A percentile compares a stretch with the other conserved stretches of the same genome.
Evolutionary conservation across 2,329 filamentous ascomycete species (phyloP).

Genomic region (Xylariaceae sp.): DNA sequence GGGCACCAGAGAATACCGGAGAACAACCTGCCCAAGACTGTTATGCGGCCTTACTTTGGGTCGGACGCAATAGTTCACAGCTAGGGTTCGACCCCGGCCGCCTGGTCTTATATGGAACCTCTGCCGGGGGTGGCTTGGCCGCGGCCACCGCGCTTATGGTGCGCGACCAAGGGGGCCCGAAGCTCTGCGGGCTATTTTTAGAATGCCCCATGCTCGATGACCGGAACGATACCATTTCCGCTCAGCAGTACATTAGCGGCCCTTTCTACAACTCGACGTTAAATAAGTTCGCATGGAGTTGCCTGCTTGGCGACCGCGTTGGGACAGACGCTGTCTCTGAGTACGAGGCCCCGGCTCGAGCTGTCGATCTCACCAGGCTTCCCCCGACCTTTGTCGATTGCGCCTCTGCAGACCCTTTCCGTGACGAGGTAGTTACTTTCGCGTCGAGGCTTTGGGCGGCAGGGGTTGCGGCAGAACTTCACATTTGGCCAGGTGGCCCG

Average conservation of each 20-base stretch:
- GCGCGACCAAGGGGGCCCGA: conserved; percentile 43
- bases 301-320: conserved; percentile 37
- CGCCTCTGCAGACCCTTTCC: conserved; percentile 42
- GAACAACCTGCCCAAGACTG: conserved; percentile 44
- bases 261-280: conserved; percentile 40
- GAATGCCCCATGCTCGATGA: conserved; percentile 52
- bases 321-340: conserved; percentile 37
- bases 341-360: conserved; percentile 42
- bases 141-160: conserved; percentile 58
- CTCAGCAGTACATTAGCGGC: conserved; percentile 40
- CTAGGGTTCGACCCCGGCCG: conserved; percentile 52
- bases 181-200: conserved; percentile 46
- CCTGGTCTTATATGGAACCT: conserved; percentile 61
- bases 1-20: conserved; percentile 40
- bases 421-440: conserved; percentile 44
- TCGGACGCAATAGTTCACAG: conserved; percentile 36
- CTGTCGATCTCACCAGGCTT: conserved; percentile 37
- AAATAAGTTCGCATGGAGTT: conserved; percentile 42
- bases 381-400: conserved; percentile 45
- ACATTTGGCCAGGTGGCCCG: conserved; percentile 43
- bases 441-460: conserved; percentile 42
- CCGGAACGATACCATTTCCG: conserved; percentile 40
- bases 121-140: conserved; percentile 63
- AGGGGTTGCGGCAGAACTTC: conserved; percentile 43
- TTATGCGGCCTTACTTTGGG: conserved; percentile 46